Percentiles rank a stretch among this genome's conserved stretches.
phyloP scores from a whole-genome alignment of 768 basidiomycete genomes.

The Ramaria sp. region DNA sequence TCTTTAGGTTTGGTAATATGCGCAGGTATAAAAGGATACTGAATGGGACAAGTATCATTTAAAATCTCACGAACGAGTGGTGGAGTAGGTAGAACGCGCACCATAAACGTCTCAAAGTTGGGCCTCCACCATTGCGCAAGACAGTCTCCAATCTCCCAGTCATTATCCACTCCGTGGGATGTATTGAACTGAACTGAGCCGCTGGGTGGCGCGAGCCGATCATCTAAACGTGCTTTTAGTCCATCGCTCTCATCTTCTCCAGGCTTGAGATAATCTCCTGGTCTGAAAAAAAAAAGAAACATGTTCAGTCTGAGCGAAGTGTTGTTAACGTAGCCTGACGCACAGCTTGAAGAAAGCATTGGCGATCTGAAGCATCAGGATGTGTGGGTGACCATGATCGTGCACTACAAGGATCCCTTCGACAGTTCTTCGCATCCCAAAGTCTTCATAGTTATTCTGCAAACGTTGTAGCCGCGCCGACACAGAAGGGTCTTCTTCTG shows the following conservation, averaged over 20 bases:
- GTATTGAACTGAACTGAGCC: slow-evolving; percentile 63
- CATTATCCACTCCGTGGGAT: slow-evolving; percentile 68
- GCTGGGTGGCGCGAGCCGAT: slow-evolving; percentile 72
- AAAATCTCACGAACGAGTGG: background rate
- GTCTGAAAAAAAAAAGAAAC: slow-evolving; percentile 33
- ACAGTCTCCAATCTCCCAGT: slow-evolving; percentile 95
- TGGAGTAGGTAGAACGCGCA: slow-evolving; percentile 20
- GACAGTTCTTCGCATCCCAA: slow-evolving; percentile 92
- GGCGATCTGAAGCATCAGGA: slow-evolving; percentile 96
- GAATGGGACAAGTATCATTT: background rate
- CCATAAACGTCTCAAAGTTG: slow-evolving; percentile 98
- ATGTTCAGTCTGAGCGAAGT: background rate
- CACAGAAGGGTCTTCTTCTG: slow-evolving; percentile 95
- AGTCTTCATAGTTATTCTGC: slow-evolving; percentile 94
- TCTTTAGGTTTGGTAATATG: slow-evolving; percentile 98
- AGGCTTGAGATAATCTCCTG: slow-evolving; percentile 97
- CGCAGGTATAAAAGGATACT: slow-evolving; percentile 92
- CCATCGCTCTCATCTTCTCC: slow-evolving; percentile 91
- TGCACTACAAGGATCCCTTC: slow-evolving; percentile 85
- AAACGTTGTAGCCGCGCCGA: slow-evolving; percentile 88
- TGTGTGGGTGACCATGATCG: slow-evolving; percentile 95
- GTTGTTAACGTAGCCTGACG: slow-evolving; percentile 19
- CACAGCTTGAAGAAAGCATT: slow-evolving; percentile 99
- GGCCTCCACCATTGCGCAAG: slow-evolving; percentile 99
- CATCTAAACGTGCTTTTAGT: slow-evolving; percentile 79